Conservation (phyloP, 805 yeast genomes). For the Candida sithepensis region DNA sequence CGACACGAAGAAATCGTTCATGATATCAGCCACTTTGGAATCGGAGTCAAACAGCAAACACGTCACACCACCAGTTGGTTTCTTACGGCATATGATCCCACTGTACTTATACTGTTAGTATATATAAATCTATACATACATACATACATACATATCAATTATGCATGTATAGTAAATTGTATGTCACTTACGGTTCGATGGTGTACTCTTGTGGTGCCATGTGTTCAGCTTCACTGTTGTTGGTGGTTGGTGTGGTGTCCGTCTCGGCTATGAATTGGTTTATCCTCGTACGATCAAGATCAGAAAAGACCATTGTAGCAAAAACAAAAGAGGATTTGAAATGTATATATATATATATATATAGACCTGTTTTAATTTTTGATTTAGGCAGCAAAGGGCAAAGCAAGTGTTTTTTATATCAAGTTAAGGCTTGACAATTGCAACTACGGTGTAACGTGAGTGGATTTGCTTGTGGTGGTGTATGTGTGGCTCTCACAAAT, state of each 20-base stretch:
- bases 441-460: too few relatives aligned
- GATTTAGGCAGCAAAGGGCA: not conserved
- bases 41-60: not conserved
- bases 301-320: not conserved
- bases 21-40: not conserved
- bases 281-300: not conserved
- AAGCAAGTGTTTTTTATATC: too few relatives aligned
- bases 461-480: not conserved
- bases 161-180: not conserved
- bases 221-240: not conserved
- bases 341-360: not conserved
- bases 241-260: not conserved
- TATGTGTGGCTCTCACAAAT: not conserved
- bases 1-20: not conserved
- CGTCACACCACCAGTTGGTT: not conserved
- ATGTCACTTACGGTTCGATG: slow-evolving; percentile 1
- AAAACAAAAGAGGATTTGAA: not conserved
- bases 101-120: not conserved
- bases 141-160: not conserved
- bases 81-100: not conserved
- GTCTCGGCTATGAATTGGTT: not conserved
- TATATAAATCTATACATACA: too few relatives aligned
- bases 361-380: too few relatives aligned
- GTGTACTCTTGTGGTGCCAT: not conserved
- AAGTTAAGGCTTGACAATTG: too few relatives aligned